Base-by-base conservation (phyloP, 2,329 filamentous ascomycete species). In the Thielaviopsis ethacetica region DNA sequence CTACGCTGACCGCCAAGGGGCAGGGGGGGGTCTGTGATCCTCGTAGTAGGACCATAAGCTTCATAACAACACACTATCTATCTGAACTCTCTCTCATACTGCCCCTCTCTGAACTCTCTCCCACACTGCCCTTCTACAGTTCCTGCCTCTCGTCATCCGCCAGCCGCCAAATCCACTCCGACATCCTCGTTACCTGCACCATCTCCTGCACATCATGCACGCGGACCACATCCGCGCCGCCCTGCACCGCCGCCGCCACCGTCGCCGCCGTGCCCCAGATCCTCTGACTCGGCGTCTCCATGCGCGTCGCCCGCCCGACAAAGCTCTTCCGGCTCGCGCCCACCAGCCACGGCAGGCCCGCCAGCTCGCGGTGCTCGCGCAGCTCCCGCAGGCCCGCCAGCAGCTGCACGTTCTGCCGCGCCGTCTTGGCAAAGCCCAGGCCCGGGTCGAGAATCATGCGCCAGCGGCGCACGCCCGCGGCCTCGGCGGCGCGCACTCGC, bases 371-470 rank as follows among this genome's bases (percentile, higher is more conserved):
- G 76, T 80, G 84, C 51, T 73, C 71, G 27, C 84, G 76, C 63
- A 95, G 72, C 63, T 83, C 79, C 9, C 76, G 75, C 34, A 94
- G 71, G 1, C 80, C 72, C 9, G 86, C 76, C 38, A 98, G 73
- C 2, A 98, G 73, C 65, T 89, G 83, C 2, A 96, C 73, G 69
- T 96, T 96, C 69, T 96, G 89, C 49, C 78, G 75, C 58, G 78
- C 76, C 0, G 81, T 84, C 74, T 98, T 98, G 59, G 93, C 90
- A 68, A 98, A 98, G 0, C 93, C 93, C 34, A 98, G 80, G 0
- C 93, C 93, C 0, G 93, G 93, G 68, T 98, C 93, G 1, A 97
- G 81, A 38, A 97, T 83, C 63, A 98, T 94, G 63, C 91, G 86
- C 93, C 93, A 98, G 54, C 91, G 84, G 3, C 88, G 79, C 51